Conservation (phyloP, 352 stramenopile genomes). For the Poterioochromonas sp. region DNA sequence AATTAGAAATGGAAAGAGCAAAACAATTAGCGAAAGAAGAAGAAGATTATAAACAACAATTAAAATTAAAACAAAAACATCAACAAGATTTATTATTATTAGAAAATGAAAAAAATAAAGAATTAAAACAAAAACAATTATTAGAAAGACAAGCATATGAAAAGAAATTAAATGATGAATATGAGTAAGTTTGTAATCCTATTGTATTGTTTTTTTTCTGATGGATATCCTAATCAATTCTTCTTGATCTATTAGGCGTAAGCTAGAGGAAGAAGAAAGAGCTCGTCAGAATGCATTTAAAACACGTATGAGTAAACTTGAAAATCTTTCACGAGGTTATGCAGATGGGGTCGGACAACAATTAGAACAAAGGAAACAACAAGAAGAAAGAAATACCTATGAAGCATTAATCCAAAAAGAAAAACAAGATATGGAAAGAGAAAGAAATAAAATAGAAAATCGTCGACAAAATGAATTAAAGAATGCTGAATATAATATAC, state of each 20-base stretch:
- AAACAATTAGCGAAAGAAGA: constrained; percentile 10
- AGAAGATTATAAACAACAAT: constrained; percentile 8
- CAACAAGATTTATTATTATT: background rate
- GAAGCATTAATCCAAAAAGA: background rate
- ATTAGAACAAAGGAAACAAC: background rate
- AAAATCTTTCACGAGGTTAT: background rate
- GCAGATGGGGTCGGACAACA: background rate
- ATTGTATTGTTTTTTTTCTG: background rate
- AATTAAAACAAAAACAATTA: background rate
- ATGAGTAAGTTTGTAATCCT: background rate
- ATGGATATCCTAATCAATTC: background rate
- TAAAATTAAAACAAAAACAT: background rate
- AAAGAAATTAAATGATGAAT: background rate
- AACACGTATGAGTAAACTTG: background rate
- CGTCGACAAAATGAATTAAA: background rate
- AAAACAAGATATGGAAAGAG: background rate
- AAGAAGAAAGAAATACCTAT: background rate
- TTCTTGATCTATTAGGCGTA: background rate
- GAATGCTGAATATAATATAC: background rate
- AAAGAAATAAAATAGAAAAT: background rate
- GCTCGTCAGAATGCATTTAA: background rate
- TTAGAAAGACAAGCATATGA: background rate
- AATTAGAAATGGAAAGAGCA: constrained; percentile 1
- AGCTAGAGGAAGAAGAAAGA: background rate
- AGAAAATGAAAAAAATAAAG: background rate